Conservation (phyloP, 345 rosid genomes). For the Dovyalis caffra region DNA sequence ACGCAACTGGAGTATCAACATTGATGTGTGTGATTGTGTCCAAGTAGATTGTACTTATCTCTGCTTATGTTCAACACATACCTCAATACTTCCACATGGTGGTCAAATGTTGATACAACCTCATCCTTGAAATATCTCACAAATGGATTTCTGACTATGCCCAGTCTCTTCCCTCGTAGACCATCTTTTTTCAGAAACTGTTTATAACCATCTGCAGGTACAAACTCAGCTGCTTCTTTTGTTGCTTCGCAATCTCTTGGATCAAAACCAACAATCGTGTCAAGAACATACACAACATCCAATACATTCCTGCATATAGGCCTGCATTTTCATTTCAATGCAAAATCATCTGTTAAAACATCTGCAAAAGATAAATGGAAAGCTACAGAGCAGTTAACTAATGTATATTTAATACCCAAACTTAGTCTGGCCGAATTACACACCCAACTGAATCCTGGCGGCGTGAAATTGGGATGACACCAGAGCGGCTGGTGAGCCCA, state of each 20-base stretch:
- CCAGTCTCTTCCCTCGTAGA: constrained; percentile 60
- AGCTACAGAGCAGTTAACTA: too few relatives aligned
- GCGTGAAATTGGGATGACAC: constrained; percentile 59
- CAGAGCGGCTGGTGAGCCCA: constrained; percentile 74
- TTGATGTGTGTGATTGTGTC: too few relatives aligned
- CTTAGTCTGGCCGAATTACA: background rate
- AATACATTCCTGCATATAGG: constrained; percentile 45
- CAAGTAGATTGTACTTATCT: background rate
- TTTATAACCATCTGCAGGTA: constrained; percentile 54
- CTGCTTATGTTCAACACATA: constrained; percentile 3
- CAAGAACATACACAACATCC: constrained; percentile 44
- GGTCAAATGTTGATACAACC: constrained; percentile 28
- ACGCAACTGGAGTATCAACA: background rate
- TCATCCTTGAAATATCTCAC: background rate
- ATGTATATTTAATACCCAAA: background rate
- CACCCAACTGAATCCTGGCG: constrained; percentile 69
- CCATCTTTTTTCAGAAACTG: constrained; percentile 45
- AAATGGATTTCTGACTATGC: constrained; percentile 45
- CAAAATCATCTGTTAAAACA: too few relatives aligned
- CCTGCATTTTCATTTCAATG: constrained; percentile 16
- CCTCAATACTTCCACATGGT: constrained; percentile 50
- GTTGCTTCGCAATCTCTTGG: constrained; percentile 39
- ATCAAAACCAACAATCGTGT: constrained; percentile 45
- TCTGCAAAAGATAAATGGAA: too few relatives aligned
- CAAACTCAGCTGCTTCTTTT: constrained; percentile 33